A percentile compares a stretch with the other conserved stretches of the same genome.
Evolutionary conservation across 352 stramenopile genomes (phyloP).

Genomic region (Aphanomyces invadans): DNA sequence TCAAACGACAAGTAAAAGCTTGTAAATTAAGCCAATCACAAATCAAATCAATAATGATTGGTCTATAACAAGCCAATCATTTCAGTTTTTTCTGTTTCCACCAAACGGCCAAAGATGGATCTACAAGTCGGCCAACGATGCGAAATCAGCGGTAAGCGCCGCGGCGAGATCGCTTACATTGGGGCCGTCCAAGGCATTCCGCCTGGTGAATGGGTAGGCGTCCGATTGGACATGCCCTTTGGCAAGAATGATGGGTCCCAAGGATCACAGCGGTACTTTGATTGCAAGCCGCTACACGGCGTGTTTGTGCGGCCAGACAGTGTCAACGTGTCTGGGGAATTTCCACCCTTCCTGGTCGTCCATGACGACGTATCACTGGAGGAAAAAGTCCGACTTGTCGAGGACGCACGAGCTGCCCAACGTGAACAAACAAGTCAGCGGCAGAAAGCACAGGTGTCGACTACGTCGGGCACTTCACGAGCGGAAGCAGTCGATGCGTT

Average conservation of each 20-base stretch:
- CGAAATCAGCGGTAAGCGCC: conserved; percentile 36
- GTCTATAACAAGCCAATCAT: not conserved
- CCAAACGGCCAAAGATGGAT: conserved; percentile 3
- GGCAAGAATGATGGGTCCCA: conserved; percentile 64
- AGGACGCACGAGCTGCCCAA: conserved; percentile 41
- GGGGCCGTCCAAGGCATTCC: conserved; percentile 44
- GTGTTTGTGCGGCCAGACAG: conserved; percentile 58
- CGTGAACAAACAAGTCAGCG: conserved; percentile 34
- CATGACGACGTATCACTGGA: conserved; percentile 12
- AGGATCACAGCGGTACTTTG: conserved; percentile 55
- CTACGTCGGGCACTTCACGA: conserved; percentile 21
- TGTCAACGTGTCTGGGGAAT: conserved; percentile 33
- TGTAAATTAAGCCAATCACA: no score
- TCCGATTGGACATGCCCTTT: conserved; percentile 63
- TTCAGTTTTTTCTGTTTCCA: no score
- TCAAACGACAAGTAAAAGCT: no score
- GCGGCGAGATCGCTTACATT: conserved; percentile 60
- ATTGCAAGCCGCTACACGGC: conserved; percentile 45
- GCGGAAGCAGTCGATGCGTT: conserved; percentile 39
- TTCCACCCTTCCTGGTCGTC: conserved; percentile 21
- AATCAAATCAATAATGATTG: no score
- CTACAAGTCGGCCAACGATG: conserved; percentile 2
- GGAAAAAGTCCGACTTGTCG: conserved; percentile 46
- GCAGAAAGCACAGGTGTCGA: conserved; percentile 26
- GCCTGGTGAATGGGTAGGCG: conserved; percentile 55